Evolutionary conservation across 106 monocot species (phyloP), one percentile per base, ranked within the genome.

Genomic region (Dendrobium chrysotoxum): DNA sequence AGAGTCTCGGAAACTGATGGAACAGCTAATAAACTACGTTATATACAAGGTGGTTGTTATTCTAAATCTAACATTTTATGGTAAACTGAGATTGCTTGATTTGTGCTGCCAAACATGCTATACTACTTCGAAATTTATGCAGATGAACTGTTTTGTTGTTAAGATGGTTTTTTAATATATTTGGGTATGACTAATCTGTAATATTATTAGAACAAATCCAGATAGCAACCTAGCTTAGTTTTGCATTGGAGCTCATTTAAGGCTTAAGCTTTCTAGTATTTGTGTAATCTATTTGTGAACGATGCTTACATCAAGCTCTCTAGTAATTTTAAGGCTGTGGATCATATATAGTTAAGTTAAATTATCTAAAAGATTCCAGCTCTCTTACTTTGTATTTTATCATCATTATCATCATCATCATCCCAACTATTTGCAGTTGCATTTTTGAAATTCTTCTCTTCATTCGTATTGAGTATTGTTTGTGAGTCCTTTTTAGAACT

Each of bases 1-100:
- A 72, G 97, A 97, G 90, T 91, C 79, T 18, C 85, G 92, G 80
- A 97, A 94, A 79, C 70, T 92, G 40, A 54, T 94, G 83, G 97
- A 94, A 80, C 92, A 88, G 7, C 47, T 88, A 40, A 77, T 97
- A 81, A 90, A 94, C 75, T 97, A 97, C 85, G 75, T 89, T 25
- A 82, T 97, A 53, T 92, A 92, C 85, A 97, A 94, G 97, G 97
- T 97, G 75, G 42, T 74, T 74, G 21, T 42, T 31, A 31, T 70
- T 35, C 35, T 70, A 31, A 70, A 70, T 0, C 70, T 35, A 70
- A 21, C 41, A 74, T 42, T 42, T 21, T 74, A 21, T 74, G 20
- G 40, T 41, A 40, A 40, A 8, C 21, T 40, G 74, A 17, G 4
- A 40, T 41, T 42, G 7, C 41, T 42, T 42, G 20, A 74, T 74